These are phyloP conservation scores for Candolleomyces aberdarensis DNA, from an alignment of 768 basidiomycete genomes.

Conservation along the genomic window DNA sequence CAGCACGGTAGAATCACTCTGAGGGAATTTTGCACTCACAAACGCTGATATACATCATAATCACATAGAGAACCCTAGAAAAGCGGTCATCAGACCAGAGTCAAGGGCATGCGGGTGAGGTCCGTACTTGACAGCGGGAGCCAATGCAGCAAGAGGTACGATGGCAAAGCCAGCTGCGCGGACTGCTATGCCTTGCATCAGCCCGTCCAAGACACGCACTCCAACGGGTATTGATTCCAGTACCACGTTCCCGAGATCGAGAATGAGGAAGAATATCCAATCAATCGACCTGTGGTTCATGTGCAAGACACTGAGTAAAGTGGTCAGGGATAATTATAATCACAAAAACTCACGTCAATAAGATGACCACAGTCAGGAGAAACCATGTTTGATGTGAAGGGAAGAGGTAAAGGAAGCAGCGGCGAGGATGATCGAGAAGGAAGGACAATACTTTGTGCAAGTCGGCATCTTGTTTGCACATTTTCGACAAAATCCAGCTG, in stretches of 20 bases:
- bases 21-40: conserved; percentile 45
- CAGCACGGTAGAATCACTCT: neutral
- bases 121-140: conserved; percentile 81
- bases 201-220: conserved; percentile 65
- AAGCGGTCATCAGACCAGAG: neutral
- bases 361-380: conserved; percentile 63
- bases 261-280: conserved; percentile 86
- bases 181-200: conserved; percentile 79
- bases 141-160: conserved; percentile 69
- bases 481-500: conserved; percentile 74
- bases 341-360: conserved; percentile 56
- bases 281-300: conserved; percentile 59
- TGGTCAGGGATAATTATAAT: neutral
- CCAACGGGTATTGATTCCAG: conserved; percentile 70
- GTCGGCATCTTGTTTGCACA: conserved; percentile 56
- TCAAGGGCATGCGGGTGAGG: neutral
- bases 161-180: conserved; percentile 85
- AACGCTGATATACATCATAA: conserved; percentile 93
- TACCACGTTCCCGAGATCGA: conserved; percentile 78
- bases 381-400: conserved; percentile 96
- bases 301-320: too few relatives aligned
- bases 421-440: conserved; percentile 90
- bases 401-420: conserved; percentile 89
- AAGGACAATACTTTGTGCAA: conserved; percentile 82
- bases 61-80: conserved; percentile 73